Percentiles rank a stretch among this genome's conserved stretches.
Evolutionary conservation across 1,284 basidiomycete genomes (phyloP).

Genomic region (Moesziomyces parantarcticus): DNA sequence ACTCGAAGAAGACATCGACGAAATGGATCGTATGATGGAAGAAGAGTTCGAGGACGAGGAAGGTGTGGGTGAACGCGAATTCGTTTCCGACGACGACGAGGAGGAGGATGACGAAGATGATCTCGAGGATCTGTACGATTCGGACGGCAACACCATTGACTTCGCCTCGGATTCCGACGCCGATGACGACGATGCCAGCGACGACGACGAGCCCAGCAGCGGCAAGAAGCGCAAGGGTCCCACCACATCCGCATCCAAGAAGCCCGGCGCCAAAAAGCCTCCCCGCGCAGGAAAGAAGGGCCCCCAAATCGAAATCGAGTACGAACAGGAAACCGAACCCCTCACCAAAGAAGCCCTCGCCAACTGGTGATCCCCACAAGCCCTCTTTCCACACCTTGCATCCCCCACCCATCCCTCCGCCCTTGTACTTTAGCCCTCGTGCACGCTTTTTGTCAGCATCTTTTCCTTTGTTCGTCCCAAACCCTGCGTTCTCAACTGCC

Average conservation of each 20-base stretch:
- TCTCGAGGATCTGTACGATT: slow-evolving; percentile 46
- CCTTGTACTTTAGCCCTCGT: background rate
- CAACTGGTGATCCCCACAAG: slow-evolving; percentile 49
- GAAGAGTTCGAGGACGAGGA: slow-evolving; percentile 61
- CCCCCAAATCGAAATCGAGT: slow-evolving; percentile 85
- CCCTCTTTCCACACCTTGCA: background rate
- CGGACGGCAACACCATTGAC: slow-evolving; percentile 30
- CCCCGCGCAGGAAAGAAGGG: slow-evolving; percentile 22
- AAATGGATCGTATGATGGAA: slow-evolving; percentile 58
- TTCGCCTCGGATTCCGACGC: slow-evolving; percentile 32
- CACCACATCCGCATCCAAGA: slow-evolving; percentile 2
- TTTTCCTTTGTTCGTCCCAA: no score
- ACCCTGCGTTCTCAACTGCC: no score
- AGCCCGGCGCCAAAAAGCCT: background rate
- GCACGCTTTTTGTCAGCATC: no score
- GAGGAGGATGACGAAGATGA: slow-evolving; percentile 53
- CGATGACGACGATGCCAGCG: slow-evolving; percentile 29
- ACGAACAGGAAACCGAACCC: slow-evolving; percentile 89
- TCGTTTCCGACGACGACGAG: slow-evolving; percentile 63
- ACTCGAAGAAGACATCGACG: slow-evolving; percentile 61
- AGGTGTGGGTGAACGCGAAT: slow-evolving; percentile 59
- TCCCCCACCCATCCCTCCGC: background rate
- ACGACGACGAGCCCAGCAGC: slow-evolving; percentile 9
- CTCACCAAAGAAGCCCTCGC: slow-evolving; percentile 69
- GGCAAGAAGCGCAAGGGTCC: slow-evolving; percentile 20